These are phyloP conservation scores for Xylariales sp. DNA, from an alignment of 2,329 filamentous ascomycete genomes.

Conservation along the genomic window DNA sequence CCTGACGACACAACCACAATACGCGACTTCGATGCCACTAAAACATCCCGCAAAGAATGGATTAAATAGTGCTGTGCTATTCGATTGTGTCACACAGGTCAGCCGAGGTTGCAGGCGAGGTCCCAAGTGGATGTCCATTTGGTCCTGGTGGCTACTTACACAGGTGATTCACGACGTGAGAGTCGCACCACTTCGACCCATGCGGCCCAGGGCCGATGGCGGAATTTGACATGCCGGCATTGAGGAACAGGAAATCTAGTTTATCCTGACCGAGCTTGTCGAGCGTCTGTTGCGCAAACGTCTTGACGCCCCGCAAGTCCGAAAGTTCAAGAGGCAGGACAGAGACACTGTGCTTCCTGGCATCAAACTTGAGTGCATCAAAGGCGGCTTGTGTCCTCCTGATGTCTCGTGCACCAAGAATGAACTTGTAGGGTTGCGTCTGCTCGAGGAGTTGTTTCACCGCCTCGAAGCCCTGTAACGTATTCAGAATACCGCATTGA, in stretches of 20 bases:
- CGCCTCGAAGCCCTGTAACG: constrained; percentile 44
- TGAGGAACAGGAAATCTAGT: constrained; percentile 46
- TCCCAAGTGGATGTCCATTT: too few relatives aligned
- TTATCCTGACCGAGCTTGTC: constrained; percentile 25
- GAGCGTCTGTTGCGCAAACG: constrained; percentile 41
- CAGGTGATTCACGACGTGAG: constrained; percentile 48
- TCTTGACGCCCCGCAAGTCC: constrained; percentile 38
- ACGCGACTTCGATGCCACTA: constrained; percentile 40
- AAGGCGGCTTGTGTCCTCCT: constrained; percentile 35
- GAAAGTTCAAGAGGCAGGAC: constrained; percentile 46
- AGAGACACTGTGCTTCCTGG: constrained; percentile 32
- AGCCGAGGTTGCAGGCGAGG: too few relatives aligned
- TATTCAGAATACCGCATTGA: background rate
- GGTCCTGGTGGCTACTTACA: too few relatives aligned
- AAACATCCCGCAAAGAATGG: constrained; percentile 43
- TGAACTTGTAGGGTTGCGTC: constrained; percentile 40
- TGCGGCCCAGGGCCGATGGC: constrained; percentile 30
- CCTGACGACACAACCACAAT: constrained; percentile 49
- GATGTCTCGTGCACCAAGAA: constrained; percentile 45
- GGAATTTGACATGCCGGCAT: constrained; percentile 39
- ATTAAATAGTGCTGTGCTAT: constrained; percentile 50
- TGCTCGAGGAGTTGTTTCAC: constrained; percentile 45
- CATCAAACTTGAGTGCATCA: constrained; percentile 37
- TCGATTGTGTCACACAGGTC: too few relatives aligned
- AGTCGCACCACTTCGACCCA: constrained; percentile 46